A percentile compares a stretch with the other conserved stretches of the same genome.
phyloP scores from a whole-genome alignment of 495 filamentous ascomycete species.

The Neurospora cerealis region DNA sequence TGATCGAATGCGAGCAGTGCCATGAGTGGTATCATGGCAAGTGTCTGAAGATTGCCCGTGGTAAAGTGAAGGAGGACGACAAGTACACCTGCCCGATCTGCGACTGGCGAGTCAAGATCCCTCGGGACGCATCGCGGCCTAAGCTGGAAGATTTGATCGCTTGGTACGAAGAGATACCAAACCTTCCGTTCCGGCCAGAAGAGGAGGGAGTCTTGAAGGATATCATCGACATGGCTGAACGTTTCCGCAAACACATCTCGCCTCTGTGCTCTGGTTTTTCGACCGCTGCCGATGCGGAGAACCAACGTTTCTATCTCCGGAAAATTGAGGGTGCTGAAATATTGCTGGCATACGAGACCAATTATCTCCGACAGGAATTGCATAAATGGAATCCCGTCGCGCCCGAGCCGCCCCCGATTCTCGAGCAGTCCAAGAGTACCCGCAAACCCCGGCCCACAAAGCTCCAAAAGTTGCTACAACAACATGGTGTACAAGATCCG shows the following conservation, averaged over 20 bases:
- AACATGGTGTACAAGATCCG: slow-evolving; percentile 74
- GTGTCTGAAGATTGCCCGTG: slow-evolving; percentile 94
- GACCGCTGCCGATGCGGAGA: slow-evolving; percentile 76
- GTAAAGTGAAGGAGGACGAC: slow-evolving; percentile 96
- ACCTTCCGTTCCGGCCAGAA: slow-evolving; percentile 88
- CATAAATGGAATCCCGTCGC: slow-evolving; percentile 96
- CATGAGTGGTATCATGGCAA: slow-evolving; percentile 99
- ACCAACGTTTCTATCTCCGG: slow-evolving; percentile 91
- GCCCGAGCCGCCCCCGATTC: slow-evolving; percentile 68
- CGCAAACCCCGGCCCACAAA: slow-evolving; percentile 96
- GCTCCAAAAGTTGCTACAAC: slow-evolving; percentile 87
- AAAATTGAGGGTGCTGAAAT: slow-evolving; percentile 99
- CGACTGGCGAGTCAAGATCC: slow-evolving; percentile 95
- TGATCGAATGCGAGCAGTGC: slow-evolving; percentile 98
- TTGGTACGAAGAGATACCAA: slow-evolving; percentile 79
- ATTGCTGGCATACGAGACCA: slow-evolving; percentile 82
- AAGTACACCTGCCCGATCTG: slow-evolving; percentile 98
- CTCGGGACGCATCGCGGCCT: slow-evolving; percentile 91
- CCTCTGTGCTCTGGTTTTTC: slow-evolving; percentile 66
- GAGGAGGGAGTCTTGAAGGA: slow-evolving; percentile 77
- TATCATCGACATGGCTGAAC: slow-evolving; percentile 74
- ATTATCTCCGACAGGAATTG: slow-evolving; percentile 92
- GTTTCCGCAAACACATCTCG: slow-evolving; percentile 76
- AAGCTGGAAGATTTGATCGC: slow-evolving; percentile 85
- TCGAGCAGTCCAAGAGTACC: slow-evolving; percentile 83